These are phyloP conservation scores for Ichthyophthirius multifiliis DNA, from an alignment of 169 alveolate species.

Conservation along the genomic window DNA sequence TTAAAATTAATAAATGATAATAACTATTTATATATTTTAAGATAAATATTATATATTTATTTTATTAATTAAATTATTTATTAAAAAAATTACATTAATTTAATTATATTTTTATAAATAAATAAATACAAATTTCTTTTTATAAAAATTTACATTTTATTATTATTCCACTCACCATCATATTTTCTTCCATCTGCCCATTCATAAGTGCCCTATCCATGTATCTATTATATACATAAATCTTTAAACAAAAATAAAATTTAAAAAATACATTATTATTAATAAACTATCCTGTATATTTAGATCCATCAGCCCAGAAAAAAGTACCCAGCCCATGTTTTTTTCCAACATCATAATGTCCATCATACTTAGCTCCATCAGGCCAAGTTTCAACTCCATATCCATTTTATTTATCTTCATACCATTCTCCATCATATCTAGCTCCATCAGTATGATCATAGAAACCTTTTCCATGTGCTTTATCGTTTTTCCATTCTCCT, in stretches of 20 bases:
- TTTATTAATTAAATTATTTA: too few species aligned
- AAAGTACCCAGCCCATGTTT: conserved; percentile 71
- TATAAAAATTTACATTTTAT: conserved; percentile 28
- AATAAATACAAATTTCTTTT: background rate
- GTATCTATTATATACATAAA: background rate
- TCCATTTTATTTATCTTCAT: conserved; percentile 51
- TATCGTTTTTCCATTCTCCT: conserved; percentile 50
- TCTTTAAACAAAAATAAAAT: background rate
- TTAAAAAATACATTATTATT: conserved; percentile 29
- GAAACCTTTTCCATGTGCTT: conserved; percentile 44
- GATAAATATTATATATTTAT: too few species aligned
- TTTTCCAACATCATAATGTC: conserved; percentile 56
- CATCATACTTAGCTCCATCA: conserved; percentile 66
- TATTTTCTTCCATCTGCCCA: conserved; percentile 44
- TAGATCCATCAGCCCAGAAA: conserved; percentile 57
- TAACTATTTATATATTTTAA: too few species aligned
- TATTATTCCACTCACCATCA: conserved; percentile 46
- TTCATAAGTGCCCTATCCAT: conserved; percentile 37
- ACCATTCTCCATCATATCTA: conserved; percentile 38
- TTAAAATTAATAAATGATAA: too few species aligned
- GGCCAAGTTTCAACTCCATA: conserved; percentile 64
- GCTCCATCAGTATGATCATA: conserved; percentile 44
- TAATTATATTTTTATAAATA: background rate
- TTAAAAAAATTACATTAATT: too few species aligned
- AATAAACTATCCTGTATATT: conserved; percentile 61